Evolutionary conservation across 2,329 filamentous ascomycete genomes (phyloP), one percentile per base, ranked within the genome.

Genomic region (Chalaropsis thielavioides): DNA sequence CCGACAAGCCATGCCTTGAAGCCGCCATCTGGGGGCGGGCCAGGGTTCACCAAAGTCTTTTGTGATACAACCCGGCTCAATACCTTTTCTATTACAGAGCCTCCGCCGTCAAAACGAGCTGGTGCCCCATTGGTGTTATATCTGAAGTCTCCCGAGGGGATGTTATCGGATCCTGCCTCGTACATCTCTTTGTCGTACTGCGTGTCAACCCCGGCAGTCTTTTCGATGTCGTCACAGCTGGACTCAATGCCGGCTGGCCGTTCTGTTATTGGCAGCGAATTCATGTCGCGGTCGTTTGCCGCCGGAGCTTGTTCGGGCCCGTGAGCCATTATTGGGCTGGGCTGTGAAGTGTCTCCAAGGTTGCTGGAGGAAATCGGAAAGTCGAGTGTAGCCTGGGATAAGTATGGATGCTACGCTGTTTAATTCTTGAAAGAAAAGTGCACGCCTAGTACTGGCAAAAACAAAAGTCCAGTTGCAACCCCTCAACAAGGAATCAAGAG

Each of bases 1-100:
- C 77, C 76, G 10, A 73, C 73, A 2, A 74, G 68, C 80, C 80
- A 83, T 0, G 80, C 80, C 24, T 71, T 69, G 62, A 71, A 69
- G 0, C 80, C 80, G 2, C 80, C 80, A 35, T 83, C 79, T 0
- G 80, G 80, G 0, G 80, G 79, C 22, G 79, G 79, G 0, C 77
- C 76, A 0, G 76, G 76, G 46, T 77, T 74, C 61, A 72, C 70
- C 58, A 73, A 77, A 15, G 61, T 59, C n/a, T 38, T 27, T 43
- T 61, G 61, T n/a, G 64, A 66, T 17, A 60, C 41, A 38, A 66
- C 60, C n/a, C 31, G 59, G 43, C 64, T 63, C 19, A 66, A 24
- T 31, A 66, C 61, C 51, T 56, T 54, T 40, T 31, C 61, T 35
- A 63, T 31, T 11, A 65, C 59, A 15, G 64, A 62, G 31, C 64